Evolutionary conservation across 352 stramenopile species (phyloP).

Genomic region (Phytophthora niederhauseri): DNA sequence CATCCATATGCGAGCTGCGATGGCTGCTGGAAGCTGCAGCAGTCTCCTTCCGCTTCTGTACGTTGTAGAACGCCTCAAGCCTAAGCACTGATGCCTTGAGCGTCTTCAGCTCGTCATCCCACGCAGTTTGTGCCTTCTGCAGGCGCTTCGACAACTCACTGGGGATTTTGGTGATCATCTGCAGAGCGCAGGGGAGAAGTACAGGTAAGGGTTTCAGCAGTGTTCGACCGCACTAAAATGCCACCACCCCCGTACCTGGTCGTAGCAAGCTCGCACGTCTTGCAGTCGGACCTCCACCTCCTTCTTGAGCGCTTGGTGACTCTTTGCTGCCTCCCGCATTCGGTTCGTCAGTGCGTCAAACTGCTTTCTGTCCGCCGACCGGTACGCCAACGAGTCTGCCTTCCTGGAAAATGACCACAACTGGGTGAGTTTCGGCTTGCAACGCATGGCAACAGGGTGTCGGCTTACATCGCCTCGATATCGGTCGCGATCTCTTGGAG

Average conservation of each 20-base stretch:
- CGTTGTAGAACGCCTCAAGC: conserved; percentile 33
- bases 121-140: conserved; percentile 48
- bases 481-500: conserved; percentile 46
- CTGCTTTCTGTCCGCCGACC: conserved; percentile 57
- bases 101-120: conserved; percentile 43
- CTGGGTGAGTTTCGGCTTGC: neutral
- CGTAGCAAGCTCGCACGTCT: conserved; percentile 41
- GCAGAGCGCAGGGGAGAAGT: neutral
- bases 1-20: neutral
- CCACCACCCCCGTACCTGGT: conserved; percentile 34
- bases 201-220: too few species aligned
- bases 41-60: conserved; percentile 24
- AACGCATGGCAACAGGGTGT: neutral
- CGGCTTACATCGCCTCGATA: conserved; percentile 46
- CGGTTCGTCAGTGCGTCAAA: conserved; percentile 69
- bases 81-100: conserved; percentile 44
- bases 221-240: neutral
- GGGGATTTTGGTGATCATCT: conserved; percentile 59
- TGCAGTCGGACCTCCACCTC: conserved; percentile 54
- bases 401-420: conserved; percentile 35
- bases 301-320: conserved; percentile 43
- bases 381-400: conserved; percentile 42
- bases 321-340: conserved; percentile 55
- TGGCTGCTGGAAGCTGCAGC: conserved; percentile 1
- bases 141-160: conserved; percentile 61